Evolutionary conservation across 1,284 basidiomycete species (phyloP).

Genomic region (Puccinia horiana): DNA sequence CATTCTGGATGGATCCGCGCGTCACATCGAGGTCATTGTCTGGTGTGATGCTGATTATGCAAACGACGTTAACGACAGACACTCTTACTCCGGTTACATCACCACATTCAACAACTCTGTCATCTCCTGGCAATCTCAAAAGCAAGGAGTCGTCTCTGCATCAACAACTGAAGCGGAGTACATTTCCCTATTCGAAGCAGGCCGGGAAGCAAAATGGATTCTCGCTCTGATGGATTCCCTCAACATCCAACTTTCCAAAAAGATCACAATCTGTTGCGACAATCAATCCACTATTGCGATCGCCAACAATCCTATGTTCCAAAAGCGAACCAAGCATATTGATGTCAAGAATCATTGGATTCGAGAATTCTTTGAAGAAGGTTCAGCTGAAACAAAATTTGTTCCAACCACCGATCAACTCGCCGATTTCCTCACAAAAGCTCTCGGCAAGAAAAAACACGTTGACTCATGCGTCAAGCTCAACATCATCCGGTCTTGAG

Average conservation of each 20-base stretch:
- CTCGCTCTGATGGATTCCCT: not conserved
- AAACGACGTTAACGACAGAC: not conserved
- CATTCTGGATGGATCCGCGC: not conserved
- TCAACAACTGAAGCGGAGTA: constrained; percentile 14
- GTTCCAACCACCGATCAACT: constrained; percentile 32
- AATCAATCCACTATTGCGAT: constrained; percentile 49
- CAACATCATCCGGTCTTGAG: constrained; percentile 1
- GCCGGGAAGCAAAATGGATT: not conserved
- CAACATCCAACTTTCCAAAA: not conserved
- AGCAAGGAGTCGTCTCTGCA: not conserved
- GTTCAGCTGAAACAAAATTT: constrained; percentile 28
- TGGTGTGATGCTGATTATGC: not conserved
- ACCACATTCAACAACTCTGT: not conserved
- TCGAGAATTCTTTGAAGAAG: constrained; percentile 36
- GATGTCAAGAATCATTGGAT: constrained; percentile 48
- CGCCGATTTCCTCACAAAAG: constrained; percentile 51
- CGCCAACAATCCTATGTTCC: constrained; percentile 48
- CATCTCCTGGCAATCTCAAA: constrained; percentile 2
- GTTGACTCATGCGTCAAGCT: not conserved
- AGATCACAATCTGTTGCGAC: constrained; percentile 17
- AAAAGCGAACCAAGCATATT: no score
- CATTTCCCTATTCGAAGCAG: not conserved
- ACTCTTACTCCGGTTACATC: constrained; percentile 4
- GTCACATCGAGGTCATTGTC: not conserved
- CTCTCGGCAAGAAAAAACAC: constrained; percentile 22